Base-by-base conservation (phyloP, 2,329 filamentous ascomycete species). In the Hypoxylon sp. region DNA sequence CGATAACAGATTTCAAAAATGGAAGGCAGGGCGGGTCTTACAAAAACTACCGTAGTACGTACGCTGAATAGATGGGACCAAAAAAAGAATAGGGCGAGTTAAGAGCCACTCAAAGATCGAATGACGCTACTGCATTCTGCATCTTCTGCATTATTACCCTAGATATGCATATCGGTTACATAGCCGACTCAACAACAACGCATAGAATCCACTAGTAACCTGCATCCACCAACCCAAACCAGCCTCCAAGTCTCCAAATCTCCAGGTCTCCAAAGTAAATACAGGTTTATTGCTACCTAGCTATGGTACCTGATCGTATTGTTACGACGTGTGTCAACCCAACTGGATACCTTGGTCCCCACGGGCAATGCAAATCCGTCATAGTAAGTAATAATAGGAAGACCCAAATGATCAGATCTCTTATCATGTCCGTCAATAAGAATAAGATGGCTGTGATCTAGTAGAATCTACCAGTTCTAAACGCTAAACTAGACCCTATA, bases 1-100 rank as follows among this genome's bases (percentile, higher is more conserved):
- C 66, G 69, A 71, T 66, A 66, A 70, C 30, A 55, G 64, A 55
- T 25, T 46, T 64, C 48, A 41, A 67, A 68, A 66, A 65, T 59
- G 63, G 60, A 64, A 62, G 32, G 52, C 32, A 9, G 23, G 11
- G 45, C 32, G 60, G 63, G 58, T 59, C 56, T 34, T 34, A 14
- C 3, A 34, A 63, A 51, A 60, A 45, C 32, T 56, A 56, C n/a
- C n/a, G n/a, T n/a, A n/a, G n/a, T n/a, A n/a, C n/a, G 48, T 38
- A 25, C 38, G 25, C 25, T 49, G 62, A 67, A 63, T 69, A 14
- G 63, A 64, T 46, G 57, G 56, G 36, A 19, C 50, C 62, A 32
- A 68, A 59, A 67, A 41, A 49, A 62, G 60, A 56, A 69, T 45
- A 45, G 36, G 34, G 14, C 43, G 41, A 9, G 21, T 17, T 25